Conservation (phyloP, 2,329 filamentous ascomycete genomes). For the Penicillium sp. region DNA sequence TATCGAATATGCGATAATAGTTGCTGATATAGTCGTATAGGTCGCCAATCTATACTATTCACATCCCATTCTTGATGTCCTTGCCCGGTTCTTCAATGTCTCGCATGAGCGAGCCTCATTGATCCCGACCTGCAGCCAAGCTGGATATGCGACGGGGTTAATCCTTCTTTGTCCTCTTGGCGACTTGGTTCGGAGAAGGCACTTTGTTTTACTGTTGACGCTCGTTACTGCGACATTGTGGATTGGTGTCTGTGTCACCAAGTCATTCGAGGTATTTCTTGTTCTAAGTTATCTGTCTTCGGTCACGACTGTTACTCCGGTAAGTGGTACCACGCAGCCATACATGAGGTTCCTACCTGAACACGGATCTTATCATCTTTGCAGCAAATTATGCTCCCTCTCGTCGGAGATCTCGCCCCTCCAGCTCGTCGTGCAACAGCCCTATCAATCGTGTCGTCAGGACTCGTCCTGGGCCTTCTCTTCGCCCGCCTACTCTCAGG, state of each 20-base stretch:
- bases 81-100: conserved; percentile 69
- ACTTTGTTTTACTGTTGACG: conserved; percentile 66
- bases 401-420: conserved; percentile 75
- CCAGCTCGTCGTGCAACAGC: conserved; percentile 64
- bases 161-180: conserved; percentile 73
- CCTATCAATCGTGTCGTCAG: conserved; percentile 71
- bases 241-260: conserved; percentile 69
- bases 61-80: conserved; percentile 73
- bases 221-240: conserved; percentile 65
- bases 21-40: conserved; percentile 32
- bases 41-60: conserved; percentile 81
- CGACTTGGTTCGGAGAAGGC: conserved; percentile 64
- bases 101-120: conserved; percentile 64
- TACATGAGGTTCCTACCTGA: too few species aligned
- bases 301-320: conserved; percentile 75
- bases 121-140: conserved; percentile 74
- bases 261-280: conserved; percentile 62
- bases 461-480: conserved; percentile 71
- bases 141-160: conserved; percentile 72
- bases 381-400: conserved; percentile 68
- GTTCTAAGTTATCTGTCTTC: conserved; percentile 70
- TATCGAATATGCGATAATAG: background rate
- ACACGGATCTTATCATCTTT: background rate
- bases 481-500: conserved; percentile 73
- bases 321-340: conserved; percentile 6